Percentiles rank a stretch among this genome's conserved stretches.
phyloP scores from a whole-genome alignment of 345 rosid species.

The Mercurialis annua region DNA sequence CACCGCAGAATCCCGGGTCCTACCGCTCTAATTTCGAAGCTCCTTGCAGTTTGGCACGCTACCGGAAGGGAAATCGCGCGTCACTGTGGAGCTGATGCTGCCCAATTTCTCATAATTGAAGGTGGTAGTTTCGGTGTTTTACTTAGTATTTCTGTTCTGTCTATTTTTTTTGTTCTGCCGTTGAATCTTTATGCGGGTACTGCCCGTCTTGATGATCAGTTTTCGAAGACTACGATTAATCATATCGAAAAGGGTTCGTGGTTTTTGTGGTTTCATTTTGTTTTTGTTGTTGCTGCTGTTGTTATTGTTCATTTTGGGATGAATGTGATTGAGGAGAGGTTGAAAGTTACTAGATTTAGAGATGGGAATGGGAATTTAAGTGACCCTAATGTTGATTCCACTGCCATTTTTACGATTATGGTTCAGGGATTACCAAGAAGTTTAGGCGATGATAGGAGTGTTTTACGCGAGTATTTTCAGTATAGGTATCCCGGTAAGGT shows the following conservation, averaged over 20 bases:
- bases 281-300: slow-evolving; percentile 61
- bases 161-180: slow-evolving; percentile 70
- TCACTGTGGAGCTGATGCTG: slow-evolving; percentile 96
- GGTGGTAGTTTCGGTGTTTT: slow-evolving; percentile 81
- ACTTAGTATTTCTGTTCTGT: slow-evolving; percentile 42
- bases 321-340: slow-evolving; percentile 56
- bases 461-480: slow-evolving; percentile 68
- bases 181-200: slow-evolving; percentile 77
- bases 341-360: slow-evolving; percentile 84
- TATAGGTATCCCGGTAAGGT: slow-evolving; percentile 80
- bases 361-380: slow-evolving; percentile 91
- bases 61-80: slow-evolving; percentile 78
- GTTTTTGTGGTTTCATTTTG: slow-evolving; percentile 81
- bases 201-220: slow-evolving; percentile 67
- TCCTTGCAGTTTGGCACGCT: slow-evolving; percentile 96
- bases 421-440: slow-evolving; percentile 87
- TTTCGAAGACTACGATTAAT: slow-evolving; percentile 78
- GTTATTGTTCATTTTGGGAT: slow-evolving; percentile 66
- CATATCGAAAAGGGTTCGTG: slow-evolving; percentile 79
- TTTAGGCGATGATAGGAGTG: slow-evolving; percentile 59
- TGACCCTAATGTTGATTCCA: slow-evolving; percentile 54
- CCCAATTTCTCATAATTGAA: slow-evolving; percentile 84
- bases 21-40: slow-evolving; percentile 63
- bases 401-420: slow-evolving; percentile 83
- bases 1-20: slow-evolving; percentile 90